Conservation (phyloP, 2,329 filamentous ascomycete species). For the Fusarium sacchari region DNA sequence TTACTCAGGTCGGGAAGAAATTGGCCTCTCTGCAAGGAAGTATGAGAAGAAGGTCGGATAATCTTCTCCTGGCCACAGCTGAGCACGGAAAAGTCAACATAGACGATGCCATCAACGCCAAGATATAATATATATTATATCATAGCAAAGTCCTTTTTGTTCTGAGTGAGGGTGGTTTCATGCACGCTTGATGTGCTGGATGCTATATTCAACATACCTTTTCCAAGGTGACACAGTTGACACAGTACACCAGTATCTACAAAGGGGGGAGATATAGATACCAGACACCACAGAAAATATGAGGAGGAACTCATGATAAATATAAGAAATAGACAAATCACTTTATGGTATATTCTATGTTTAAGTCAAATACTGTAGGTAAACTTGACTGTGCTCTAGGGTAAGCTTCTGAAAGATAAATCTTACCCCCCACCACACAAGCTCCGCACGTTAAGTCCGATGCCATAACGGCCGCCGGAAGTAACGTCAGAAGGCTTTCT, state of each 20-base stretch:
- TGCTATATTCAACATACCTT: neutral
- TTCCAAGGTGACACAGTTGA: neutral
- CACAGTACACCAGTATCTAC: neutral
- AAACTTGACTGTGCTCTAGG: neutral
- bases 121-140: neutral
- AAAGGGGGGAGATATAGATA: neutral
- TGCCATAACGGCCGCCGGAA: neutral
- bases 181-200: neutral
- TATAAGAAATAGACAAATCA: neutral
- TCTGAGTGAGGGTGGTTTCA: neutral
- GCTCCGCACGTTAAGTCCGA: conserved; percentile 34
- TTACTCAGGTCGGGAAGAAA: conserved; percentile 66
- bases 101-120: conserved; percentile 56
- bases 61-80: conserved; percentile 64
- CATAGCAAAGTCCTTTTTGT: neutral
- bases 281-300: neutral
- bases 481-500: conserved; percentile 6
- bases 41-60: conserved; percentile 64
- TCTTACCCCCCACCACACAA: no score
- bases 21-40: conserved; percentile 63
- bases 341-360: neutral
- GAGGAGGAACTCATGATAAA: neutral
- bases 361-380: neutral
- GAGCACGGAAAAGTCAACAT: conserved; percentile 74
- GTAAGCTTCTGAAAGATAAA: neutral